Conservation (phyloP, 345 rosid species). For the Trapa incisa region DNA sequence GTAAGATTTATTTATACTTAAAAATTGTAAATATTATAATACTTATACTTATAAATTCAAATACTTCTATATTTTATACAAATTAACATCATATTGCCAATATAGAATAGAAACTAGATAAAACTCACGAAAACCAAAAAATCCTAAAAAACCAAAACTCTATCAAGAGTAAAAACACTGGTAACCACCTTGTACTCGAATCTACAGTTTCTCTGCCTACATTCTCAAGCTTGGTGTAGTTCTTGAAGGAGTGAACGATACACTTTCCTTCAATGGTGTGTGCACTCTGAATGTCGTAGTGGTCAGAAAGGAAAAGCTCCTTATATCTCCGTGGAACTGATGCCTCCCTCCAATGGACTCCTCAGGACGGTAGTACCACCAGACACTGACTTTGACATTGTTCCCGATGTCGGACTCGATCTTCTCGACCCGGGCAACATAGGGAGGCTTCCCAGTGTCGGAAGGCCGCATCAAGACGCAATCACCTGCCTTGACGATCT, state of each 20-base stretch:
- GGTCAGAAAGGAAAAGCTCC: too few relatives aligned
- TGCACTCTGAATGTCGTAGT: slow-evolving; percentile 58
- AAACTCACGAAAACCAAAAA: slow-evolving; percentile 32
- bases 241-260: slow-evolving; percentile 61
- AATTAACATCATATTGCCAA: background rate
- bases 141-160: slow-evolving; percentile 41
- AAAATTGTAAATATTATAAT: too few relatives aligned
- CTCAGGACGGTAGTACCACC: too few relatives aligned
- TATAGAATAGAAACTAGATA: too few relatives aligned
- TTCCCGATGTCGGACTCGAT: slow-evolving; percentile 55
- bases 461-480: slow-evolving; percentile 82
- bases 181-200: slow-evolving; percentile 81
- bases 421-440: slow-evolving; percentile 70
- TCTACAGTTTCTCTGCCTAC: slow-evolving; percentile 71
- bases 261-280: slow-evolving; percentile 87
- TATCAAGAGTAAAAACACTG: slow-evolving; percentile 66
- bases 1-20: too few relatives aligned
- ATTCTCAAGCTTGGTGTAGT: slow-evolving; percentile 62
- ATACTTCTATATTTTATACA: too few relatives aligned
- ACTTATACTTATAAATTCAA: too few relatives aligned
- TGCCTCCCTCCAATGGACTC: too few relatives aligned
- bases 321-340: too few relatives aligned
- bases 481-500: slow-evolving; percentile 39
- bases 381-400: slow-evolving; percentile 18
- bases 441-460: slow-evolving; percentile 57